phyloP scores from a whole-genome alignment of 2,329 filamentous ascomycete species.

The Fusarium sp. region DNA sequence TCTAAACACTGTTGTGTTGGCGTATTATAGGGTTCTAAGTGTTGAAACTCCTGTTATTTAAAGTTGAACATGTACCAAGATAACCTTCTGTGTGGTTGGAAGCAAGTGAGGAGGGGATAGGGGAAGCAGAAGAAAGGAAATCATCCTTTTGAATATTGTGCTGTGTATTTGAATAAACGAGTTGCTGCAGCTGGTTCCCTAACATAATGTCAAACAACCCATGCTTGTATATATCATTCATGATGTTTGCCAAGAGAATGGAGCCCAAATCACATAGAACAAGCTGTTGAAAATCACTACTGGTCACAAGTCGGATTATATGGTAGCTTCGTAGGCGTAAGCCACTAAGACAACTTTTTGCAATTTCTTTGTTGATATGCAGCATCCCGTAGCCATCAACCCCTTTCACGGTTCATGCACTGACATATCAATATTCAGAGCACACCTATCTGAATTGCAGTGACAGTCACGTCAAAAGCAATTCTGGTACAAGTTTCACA shows the following conservation, averaged over 20 bases:
- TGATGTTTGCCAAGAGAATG: neutral
- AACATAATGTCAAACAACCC: neutral
- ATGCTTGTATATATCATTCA: neutral
- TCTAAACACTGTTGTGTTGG: neutral
- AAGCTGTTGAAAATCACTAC: neutral
- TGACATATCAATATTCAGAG: neutral
- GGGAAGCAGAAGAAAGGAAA: neutral
- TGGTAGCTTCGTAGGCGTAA: neutral
- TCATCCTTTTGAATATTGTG: neutral
- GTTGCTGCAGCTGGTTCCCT: neutral
- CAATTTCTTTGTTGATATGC: neutral
- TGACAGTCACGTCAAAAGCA: neutral
- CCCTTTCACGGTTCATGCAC: neutral
- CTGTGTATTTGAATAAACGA: neutral
- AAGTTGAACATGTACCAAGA: neutral
- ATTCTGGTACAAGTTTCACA: too few relatives aligned
- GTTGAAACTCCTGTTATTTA: neutral
- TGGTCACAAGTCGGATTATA: too few relatives aligned
- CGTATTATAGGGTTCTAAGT: too few relatives aligned
- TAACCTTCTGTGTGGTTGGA: neutral
- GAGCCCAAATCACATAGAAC: neutral
- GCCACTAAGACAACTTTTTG: neutral
- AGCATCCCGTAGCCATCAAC: neutral
- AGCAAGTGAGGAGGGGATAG: neutral
- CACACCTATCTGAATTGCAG: neutral